A percentile compares a stretch with the other conserved stretches of the same genome.
Evolutionary conservation across 2,329 filamentous ascomycete species (phyloP).

Genomic region (Sarocladiaceae sp.): DNA sequence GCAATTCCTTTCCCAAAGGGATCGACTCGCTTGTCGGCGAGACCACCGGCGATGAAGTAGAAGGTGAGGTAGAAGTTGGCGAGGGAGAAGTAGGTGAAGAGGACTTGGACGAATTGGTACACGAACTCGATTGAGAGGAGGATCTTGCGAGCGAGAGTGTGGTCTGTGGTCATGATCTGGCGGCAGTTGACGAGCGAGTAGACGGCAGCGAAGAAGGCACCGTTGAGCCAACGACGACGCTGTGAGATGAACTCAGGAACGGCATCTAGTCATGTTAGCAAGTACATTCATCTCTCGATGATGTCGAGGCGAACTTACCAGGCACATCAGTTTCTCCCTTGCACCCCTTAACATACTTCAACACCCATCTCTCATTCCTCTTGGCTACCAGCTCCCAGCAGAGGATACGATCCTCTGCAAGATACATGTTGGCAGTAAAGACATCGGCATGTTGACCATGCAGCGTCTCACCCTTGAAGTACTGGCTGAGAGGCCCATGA

Average conservation of each 20-base stretch:
- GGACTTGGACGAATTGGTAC: constrained; percentile 85
- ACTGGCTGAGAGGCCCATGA: constrained; percentile 91
- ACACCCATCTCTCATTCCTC: constrained; percentile 86
- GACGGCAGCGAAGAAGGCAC: constrained; percentile 96
- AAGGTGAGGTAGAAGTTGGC: constrained; percentile 99
- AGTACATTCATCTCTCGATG: neutral
- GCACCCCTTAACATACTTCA: constrained; percentile 96
- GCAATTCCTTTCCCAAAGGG: constrained; percentile 88
- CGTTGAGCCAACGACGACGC: constrained; percentile 93
- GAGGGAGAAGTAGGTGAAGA: constrained; percentile 97
- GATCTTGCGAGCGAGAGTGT: constrained; percentile 81
- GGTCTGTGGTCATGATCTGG: constrained; percentile 90
- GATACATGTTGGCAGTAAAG: constrained; percentile 95
- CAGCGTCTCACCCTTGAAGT: constrained; percentile 97
- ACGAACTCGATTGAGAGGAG: constrained; percentile 91
- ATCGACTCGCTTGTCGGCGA: constrained; percentile 72
- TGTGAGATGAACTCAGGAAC: constrained; percentile 98
- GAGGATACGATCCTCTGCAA: constrained; percentile 82
- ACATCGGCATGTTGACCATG: constrained; percentile 95
- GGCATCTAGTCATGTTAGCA: constrained; percentile 55
- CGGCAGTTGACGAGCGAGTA: constrained; percentile 94
- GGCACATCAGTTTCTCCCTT: constrained; percentile 97
- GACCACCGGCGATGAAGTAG: constrained; percentile 91
- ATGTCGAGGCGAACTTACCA: constrained; percentile 48
- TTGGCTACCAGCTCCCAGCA: constrained; percentile 97